These are phyloP conservation scores for Candida khao-thaluensis DNA, from an alignment of 805 yeast genomes.

Conservation along the genomic window DNA sequence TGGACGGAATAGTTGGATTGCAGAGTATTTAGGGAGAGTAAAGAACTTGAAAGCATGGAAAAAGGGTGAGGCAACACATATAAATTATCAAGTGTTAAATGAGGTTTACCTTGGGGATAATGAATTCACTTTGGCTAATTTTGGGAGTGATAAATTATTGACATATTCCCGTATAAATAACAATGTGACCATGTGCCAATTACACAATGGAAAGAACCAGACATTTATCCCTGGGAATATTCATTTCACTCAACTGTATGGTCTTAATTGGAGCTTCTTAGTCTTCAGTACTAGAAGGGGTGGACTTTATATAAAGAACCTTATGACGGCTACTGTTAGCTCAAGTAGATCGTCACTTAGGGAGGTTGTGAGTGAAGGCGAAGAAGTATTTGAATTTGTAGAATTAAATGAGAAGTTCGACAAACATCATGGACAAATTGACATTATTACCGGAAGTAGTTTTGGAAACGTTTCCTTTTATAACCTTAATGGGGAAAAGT, in stretches of 20 bases:
- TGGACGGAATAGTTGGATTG: constrained; percentile 45
- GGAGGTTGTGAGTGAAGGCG: constrained; percentile 12
- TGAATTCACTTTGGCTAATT: constrained; percentile 25
- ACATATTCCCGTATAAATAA: constrained; percentile 29
- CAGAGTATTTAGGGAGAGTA: constrained; percentile 45
- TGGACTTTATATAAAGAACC: constrained; percentile 31
- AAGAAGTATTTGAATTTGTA: constrained; percentile 17
- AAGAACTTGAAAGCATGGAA: constrained; percentile 38
- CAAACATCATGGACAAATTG: constrained; percentile 23
- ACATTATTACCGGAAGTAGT: constrained; percentile 25
- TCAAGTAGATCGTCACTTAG: constrained; percentile 23
- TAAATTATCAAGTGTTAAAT: constrained; percentile 29
- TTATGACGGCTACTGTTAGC: constrained; percentile 31
- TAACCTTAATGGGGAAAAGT: constrained; percentile 23
- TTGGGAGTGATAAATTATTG: constrained; percentile 26
- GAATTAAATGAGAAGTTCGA: constrained; percentile 23
- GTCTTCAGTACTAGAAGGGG: constrained; percentile 30
- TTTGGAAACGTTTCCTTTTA: constrained; percentile 27
- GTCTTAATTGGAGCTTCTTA: constrained; percentile 34
- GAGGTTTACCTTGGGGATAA: constrained; percentile 17
- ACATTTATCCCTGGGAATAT: constrained; percentile 36
- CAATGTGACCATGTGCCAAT: constrained; percentile 28
- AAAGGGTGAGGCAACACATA: constrained; percentile 30
- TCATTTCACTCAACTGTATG: constrained; percentile 8
- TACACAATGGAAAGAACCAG: constrained; percentile 37